Evolutionary conservation across 148 eudicot genomes (phyloP).

Genomic region (Rhododendron griersonianum): DNA sequence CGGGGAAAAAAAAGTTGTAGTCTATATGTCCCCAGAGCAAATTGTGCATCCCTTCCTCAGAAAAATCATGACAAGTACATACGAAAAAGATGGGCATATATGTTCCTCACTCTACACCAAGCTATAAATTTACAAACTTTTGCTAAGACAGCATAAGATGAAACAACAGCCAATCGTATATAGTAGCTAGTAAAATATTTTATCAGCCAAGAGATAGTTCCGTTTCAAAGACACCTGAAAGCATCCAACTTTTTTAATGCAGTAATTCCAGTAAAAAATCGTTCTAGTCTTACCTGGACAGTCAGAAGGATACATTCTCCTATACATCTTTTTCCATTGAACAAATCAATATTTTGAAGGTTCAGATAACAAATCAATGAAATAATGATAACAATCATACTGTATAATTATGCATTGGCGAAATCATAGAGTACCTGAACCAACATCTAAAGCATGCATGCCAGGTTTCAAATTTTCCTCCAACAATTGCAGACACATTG

Average conservation of each 20-base stretch:
- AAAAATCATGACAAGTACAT: neutral
- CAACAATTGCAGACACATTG: constrained; percentile 79
- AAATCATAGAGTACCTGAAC: constrained; percentile 64
- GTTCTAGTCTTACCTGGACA: neutral
- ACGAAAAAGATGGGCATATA: neutral
- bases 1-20: neutral
- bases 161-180: neutral
- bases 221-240: neutral
- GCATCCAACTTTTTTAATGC: neutral
- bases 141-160: neutral
- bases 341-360: neutral
- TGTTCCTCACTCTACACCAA: neutral
- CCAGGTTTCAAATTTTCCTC: constrained; percentile 83
- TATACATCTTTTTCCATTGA: neutral
- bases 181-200: neutral
- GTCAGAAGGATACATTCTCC: neutral
- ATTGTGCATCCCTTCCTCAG: neutral
- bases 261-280: neutral
- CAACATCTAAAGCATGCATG: constrained; percentile 92
- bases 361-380: neutral
- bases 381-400: neutral
- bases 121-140: neutral
- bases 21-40: neutral
- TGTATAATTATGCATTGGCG: neutral
- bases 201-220: neutral